Percentiles rank a stretch among this genome's conserved stretches.
These are phyloP conservation scores for Apocynum venetum DNA, from an alignment of 257 asterid species.

Conservation along the genomic window DNA sequence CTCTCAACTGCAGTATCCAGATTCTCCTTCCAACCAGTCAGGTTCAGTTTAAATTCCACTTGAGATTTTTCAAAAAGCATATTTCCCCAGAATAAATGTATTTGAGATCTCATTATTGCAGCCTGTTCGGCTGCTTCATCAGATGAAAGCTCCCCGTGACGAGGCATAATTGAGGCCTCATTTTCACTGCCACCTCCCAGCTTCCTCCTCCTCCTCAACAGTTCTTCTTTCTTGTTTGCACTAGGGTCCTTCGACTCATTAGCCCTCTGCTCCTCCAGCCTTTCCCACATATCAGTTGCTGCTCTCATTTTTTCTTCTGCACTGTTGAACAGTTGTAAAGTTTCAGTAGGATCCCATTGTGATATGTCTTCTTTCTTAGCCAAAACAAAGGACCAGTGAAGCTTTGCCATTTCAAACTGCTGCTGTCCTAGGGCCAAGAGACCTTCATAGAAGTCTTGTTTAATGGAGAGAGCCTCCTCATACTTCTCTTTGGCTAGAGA, in stretches of 20 bases:
- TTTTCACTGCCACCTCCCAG: slow-evolving; percentile 47
- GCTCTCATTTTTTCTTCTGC: slow-evolving; percentile 86
- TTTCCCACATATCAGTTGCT: slow-evolving; percentile 96
- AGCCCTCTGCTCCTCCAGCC: slow-evolving; percentile 81
- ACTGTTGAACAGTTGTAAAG: slow-evolving; percentile 64
- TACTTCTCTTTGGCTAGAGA: slow-evolving; percentile 72
- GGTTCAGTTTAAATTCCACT: slow-evolving; percentile 65
- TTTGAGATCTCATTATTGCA: slow-evolving; percentile 88
- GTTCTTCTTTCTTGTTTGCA: slow-evolving; percentile 63
- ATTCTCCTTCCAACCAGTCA: slow-evolving; percentile 79
- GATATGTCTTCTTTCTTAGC: slow-evolving; percentile 82
- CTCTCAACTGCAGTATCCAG: slow-evolving; percentile 73
- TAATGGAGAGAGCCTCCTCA: slow-evolving; percentile 69
- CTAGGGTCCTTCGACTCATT: slow-evolving; percentile 60
- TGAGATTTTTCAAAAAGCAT: slow-evolving; percentile 94
- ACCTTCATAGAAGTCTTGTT: slow-evolving; percentile 88
- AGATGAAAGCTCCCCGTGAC: slow-evolving; percentile 48
- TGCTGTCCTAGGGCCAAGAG: slow-evolving; percentile 86
- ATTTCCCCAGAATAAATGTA: slow-evolving; percentile 93
- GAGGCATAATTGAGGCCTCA: slow-evolving; percentile 34
- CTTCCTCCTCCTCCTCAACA: slow-evolving; percentile 57
- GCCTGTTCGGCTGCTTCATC: slow-evolving; percentile 87
- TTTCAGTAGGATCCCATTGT: slow-evolving; percentile 81
- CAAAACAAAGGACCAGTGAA: slow-evolving; percentile 81
- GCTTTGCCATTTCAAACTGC: slow-evolving; percentile 98